A percentile compares a stretch with the other conserved stretches of the same genome.
Conservation (phyloP, 2,329 filamentous ascomycete genomes). For the Colletotrichum australisinense region DNA sequence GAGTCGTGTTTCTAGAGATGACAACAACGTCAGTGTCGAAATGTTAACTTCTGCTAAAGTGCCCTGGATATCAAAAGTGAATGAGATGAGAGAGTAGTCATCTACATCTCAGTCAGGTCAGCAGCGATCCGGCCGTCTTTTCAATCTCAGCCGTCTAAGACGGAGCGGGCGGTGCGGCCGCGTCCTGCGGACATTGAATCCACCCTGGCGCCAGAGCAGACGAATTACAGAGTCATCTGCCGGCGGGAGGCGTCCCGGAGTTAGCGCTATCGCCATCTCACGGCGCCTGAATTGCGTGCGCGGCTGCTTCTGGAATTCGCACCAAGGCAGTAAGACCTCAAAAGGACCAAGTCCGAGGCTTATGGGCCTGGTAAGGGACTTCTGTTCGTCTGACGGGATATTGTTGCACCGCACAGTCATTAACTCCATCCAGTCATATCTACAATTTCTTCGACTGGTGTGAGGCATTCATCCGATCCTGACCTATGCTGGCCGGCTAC, state of each 20-base stretch:
- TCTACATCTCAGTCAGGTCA: neutral
- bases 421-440: neutral
- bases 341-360: neutral
- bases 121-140: neutral
- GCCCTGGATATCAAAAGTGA: neutral
- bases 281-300: neutral
- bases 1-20: neutral
- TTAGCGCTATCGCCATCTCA: conserved; percentile 23
- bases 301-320: neutral
- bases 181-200: neutral
- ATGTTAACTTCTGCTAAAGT: neutral
- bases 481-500: neutral
- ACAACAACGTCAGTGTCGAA: neutral
- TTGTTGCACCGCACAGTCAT: neutral
- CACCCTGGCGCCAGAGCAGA: neutral
- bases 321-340: neutral
- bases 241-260: neutral
- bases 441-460: neutral
- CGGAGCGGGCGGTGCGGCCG: neutral
- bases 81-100: neutral
- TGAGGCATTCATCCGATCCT: neutral
- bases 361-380: neutral
- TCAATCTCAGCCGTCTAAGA: neutral
- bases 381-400: neutral
- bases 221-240: neutral